phyloP scores from a whole-genome alignment of 163 green algal genomes.

The Coccomyxa subellipsoidea region DNA sequence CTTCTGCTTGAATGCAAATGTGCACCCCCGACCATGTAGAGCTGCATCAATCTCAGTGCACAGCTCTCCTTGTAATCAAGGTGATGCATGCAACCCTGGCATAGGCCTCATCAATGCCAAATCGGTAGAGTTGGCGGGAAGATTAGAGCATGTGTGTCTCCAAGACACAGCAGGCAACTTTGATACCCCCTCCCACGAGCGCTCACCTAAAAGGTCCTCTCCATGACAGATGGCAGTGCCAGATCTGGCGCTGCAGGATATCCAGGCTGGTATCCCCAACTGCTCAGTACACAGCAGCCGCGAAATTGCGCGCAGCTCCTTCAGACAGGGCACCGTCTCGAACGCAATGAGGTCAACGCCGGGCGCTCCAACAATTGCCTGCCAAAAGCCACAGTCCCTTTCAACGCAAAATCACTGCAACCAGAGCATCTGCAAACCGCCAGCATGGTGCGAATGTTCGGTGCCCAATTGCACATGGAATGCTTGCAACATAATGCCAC shows the following conservation, averaged over 20 bases:
- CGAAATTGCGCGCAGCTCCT: conserved; percentile 7
- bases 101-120: too few relatives aligned
- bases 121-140: too few relatives aligned
- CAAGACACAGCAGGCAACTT: too few relatives aligned
- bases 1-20: too few relatives aligned
- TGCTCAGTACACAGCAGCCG: neutral
- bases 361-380: conserved; percentile 22
- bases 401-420: too few relatives aligned
- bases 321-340: conserved; percentile 36
- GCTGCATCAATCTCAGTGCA: too few relatives aligned
- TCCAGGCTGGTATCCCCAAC: neutral
- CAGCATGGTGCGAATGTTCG: too few relatives aligned
- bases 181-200: too few relatives aligned
- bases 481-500: neutral
- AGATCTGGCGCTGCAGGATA: neutral
- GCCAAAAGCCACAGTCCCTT: too few relatives aligned
- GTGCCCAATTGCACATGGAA: neutral
- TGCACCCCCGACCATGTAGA: too few relatives aligned
- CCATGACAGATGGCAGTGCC: neutral
- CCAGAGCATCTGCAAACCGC: neutral
- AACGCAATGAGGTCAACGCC: conserved; percentile 37
- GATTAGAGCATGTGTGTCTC: too few relatives aligned
- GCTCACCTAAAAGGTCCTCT: neutral
- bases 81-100: neutral
- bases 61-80: neutral